phyloP scores from a whole-genome alignment of 768 basidiomycete genomes.

The Kwoniella newhampshirensis region DNA sequence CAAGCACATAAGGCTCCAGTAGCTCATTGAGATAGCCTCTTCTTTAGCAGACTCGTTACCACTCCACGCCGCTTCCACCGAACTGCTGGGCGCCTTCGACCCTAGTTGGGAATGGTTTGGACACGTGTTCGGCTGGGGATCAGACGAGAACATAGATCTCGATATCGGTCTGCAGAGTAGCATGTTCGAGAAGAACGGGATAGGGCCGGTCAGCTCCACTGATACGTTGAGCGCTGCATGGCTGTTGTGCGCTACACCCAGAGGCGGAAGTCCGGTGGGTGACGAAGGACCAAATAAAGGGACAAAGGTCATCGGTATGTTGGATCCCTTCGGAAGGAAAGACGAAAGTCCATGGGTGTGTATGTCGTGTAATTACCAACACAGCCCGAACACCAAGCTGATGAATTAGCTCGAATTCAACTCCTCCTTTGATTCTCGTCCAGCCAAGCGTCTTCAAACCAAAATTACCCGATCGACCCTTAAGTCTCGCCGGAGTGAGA shows the following conservation, averaged over 20 bases:
- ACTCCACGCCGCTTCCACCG: neutral
- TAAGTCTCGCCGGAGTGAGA: slow-evolving; percentile 41
- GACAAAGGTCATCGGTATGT: slow-evolving; percentile 3
- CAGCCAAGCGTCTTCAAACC: slow-evolving; percentile 42
- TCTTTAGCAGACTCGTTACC: neutral
- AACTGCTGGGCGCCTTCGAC: slow-evolving; percentile 25
- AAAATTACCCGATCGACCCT: slow-evolving; percentile 40
- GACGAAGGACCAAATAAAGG: slow-evolving; percentile 13
- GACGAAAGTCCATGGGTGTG: slow-evolving; percentile 45
- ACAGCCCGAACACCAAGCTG: no score
- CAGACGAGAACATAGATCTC: slow-evolving; percentile 36
- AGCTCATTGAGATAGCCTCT: neutral
- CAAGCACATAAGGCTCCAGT: neutral
- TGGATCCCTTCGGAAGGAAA: slow-evolving; percentile 35
- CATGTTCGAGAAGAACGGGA: slow-evolving; percentile 29
- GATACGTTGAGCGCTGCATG: slow-evolving; percentile 42
- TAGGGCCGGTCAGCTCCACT: slow-evolving; percentile 36
- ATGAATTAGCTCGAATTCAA: no score
- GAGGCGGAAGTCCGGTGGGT: slow-evolving; percentile 33
- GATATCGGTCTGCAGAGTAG: slow-evolving; percentile 35
- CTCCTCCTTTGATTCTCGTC: neutral
- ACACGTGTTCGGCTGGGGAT: slow-evolving; percentile 44
- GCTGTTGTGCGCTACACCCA: slow-evolving; percentile 33
- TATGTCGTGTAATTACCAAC: no score
- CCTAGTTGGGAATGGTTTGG: slow-evolving; percentile 36